Percentiles rank a stretch among this genome's conserved stretches.
Evolutionary conservation across 192 early-diverging fungal genomes (phyloP).

Genomic region (Backusella australiensis): DNA sequence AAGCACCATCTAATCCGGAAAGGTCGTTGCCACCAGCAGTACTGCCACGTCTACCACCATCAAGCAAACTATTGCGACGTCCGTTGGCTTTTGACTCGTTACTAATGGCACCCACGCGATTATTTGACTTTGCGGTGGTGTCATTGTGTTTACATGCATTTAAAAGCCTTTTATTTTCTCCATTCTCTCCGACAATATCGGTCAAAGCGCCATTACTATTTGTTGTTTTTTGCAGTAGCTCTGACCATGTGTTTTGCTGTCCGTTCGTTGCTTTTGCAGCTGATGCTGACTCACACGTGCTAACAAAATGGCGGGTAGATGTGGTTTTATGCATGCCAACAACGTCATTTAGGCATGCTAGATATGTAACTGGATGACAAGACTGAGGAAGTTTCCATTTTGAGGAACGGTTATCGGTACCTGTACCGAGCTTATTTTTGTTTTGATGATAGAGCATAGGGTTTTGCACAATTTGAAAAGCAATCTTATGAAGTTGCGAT

Average conservation of each 20-base stretch:
- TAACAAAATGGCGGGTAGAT: conserved; percentile 38
- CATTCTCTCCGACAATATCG: neutral
- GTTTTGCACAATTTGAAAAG: conserved; percentile 71
- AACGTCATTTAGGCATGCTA: conserved; percentile 73
- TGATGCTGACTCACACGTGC: neutral
- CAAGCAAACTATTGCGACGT: conserved; percentile 17
- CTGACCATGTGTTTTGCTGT: conserved; percentile 4
- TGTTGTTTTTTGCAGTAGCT: neutral
- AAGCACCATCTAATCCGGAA: conserved; percentile 30
- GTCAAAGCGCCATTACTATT: conserved; percentile 11
- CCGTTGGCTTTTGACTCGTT: neutral
- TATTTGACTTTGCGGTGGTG: conserved; percentile 15
- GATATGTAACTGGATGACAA: conserved; percentile 45
- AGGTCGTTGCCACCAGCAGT: neutral
- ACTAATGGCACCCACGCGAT: conserved; percentile 22
- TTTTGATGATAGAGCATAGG: neutral
- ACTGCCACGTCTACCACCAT: neutral
- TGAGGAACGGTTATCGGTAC: neutral
- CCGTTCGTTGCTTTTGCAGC: neutral
- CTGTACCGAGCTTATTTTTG: neutral
- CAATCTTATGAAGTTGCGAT: conserved; percentile 88
- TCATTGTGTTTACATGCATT: neutral
- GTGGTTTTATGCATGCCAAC: conserved; percentile 66
- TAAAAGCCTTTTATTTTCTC: conserved; percentile 18
- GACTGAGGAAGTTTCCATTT: conserved; percentile 33